Conservation (phyloP, 1,284 basidiomycete genomes). For the Wallemia ichthyophaga region DNA sequence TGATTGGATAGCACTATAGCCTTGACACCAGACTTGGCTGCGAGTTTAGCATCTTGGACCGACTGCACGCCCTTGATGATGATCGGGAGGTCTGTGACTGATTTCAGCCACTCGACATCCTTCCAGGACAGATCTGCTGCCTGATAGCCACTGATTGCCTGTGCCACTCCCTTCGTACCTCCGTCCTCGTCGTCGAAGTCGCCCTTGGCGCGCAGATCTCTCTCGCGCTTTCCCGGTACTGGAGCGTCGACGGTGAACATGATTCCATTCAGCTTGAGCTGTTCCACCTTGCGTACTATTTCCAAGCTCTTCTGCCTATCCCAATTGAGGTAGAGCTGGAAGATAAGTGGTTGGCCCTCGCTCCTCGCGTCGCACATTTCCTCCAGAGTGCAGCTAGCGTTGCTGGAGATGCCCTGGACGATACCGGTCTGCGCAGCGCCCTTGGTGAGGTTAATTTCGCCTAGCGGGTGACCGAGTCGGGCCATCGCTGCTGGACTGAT, state of each 20-base stretch:
- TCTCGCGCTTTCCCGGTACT: slow-evolving; percentile 54
- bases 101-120: slow-evolving; percentile 31
- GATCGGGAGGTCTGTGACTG: slow-evolving; percentile 43
- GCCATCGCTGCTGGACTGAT: slow-evolving; percentile 34
- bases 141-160: slow-evolving; percentile 21
- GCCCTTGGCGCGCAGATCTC: slow-evolving; percentile 25
- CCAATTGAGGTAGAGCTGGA: slow-evolving; percentile 46
- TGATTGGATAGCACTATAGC: slow-evolving; percentile 12
- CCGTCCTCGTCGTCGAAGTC: slow-evolving; percentile 13
- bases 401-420: slow-evolving; percentile 18
- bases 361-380: slow-evolving; percentile 20
- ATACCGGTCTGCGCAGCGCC: slow-evolving; percentile 15
- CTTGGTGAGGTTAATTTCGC: slow-evolving; percentile 19
- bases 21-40: slow-evolving; percentile 17
- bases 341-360: slow-evolving; percentile 6
- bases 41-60: slow-evolving; percentile 34
- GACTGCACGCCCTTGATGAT: slow-evolving; percentile 36
- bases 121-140: slow-evolving; percentile 19
- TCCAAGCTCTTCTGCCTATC: slow-evolving; percentile 36
- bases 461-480: slow-evolving; percentile 19
- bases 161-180: slow-evolving; percentile 15
- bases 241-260: slow-evolving; percentile 75
- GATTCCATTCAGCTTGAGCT: slow-evolving; percentile 34
- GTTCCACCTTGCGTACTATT: slow-evolving; percentile 38
- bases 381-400: slow-evolving; percentile 20